Evolutionary conservation across 2,329 filamentous ascomycete genomes (phyloP).

Genomic region (Orbilia oligospora): DNA sequence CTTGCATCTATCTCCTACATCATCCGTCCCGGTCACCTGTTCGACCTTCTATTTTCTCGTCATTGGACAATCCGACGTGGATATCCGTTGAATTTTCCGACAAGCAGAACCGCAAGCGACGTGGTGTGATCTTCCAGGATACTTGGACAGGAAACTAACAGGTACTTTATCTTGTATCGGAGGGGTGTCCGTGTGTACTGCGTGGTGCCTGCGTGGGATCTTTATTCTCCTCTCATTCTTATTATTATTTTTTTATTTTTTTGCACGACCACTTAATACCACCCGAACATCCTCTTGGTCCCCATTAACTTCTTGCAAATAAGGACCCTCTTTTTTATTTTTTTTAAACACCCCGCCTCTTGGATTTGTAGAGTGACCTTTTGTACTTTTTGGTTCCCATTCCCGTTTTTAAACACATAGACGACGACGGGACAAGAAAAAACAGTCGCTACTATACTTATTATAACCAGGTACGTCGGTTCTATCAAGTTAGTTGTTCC

Average conservation of each 20-base stretch:
- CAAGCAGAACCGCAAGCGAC: conserved; percentile 60
- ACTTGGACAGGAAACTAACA: not conserved
- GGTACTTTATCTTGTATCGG: conserved; percentile 24
- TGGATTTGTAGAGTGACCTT: conserved; percentile 24
- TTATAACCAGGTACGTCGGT: not conserved
- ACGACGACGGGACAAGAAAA: not conserved
- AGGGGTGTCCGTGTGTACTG: conserved; percentile 15
- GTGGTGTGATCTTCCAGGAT: conserved; percentile 59
- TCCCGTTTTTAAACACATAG: not conserved
- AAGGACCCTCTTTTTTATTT: conserved; percentile 3
- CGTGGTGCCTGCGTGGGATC: conserved; percentile 39
- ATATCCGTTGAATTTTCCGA: conserved; percentile 58
- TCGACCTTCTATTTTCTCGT: conserved; percentile 52
- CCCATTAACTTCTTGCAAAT: conserved; percentile 13
- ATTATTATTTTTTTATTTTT: not conserved
- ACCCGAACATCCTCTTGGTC: conserved; percentile 28
- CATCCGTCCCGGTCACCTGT: conserved; percentile 38
- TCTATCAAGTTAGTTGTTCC: not conserved
- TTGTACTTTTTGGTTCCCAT: conserved; percentile 11
- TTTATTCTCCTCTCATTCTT: conserved; percentile 12
- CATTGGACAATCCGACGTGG: conserved; percentile 47
- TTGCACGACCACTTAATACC: conserved; percentile 31
- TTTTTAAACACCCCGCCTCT: conserved; percentile 38
- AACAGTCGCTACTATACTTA: conserved; percentile 6
- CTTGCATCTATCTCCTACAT: conserved; percentile 17